phyloP scores from a whole-genome alignment of 1,284 basidiomycete genomes.

The Ceratobasidium sp. region DNA sequence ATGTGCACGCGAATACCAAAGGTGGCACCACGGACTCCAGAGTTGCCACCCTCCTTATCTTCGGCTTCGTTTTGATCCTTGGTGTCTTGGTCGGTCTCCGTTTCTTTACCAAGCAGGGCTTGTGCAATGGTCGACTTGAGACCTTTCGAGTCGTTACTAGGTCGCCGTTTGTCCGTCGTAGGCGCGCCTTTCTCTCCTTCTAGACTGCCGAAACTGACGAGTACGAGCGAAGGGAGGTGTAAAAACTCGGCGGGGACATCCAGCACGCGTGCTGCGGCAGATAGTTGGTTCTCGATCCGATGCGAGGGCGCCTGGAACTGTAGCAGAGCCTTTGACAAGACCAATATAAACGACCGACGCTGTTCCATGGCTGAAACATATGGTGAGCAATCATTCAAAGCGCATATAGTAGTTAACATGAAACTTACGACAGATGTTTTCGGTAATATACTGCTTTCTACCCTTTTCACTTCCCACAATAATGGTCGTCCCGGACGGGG shows the following conservation, averaged over 20 bases:
- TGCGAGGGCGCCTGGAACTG: slow-evolving; percentile 90
- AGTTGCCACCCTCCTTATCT: background rate
- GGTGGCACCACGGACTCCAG: slow-evolving; percentile 59
- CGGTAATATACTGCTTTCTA: slow-evolving; percentile 15
- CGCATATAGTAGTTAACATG: background rate
- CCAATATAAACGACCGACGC: slow-evolving; percentile 80
- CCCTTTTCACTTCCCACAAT: slow-evolving; percentile 24
- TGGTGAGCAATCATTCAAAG: background rate
- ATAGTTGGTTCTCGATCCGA: slow-evolving; percentile 86
- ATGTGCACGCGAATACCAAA: slow-evolving; percentile 74
- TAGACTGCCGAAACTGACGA: slow-evolving; percentile 79
- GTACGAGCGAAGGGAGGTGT: slow-evolving; percentile 86
- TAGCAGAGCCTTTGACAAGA: slow-evolving; percentile 82
- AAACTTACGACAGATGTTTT: slow-evolving; percentile 34
- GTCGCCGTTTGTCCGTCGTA: slow-evolving; percentile 71
- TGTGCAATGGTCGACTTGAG: slow-evolving; percentile 75
- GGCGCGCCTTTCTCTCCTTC: slow-evolving; percentile 47
- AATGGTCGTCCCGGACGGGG: slow-evolving; percentile 9
- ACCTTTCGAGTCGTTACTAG: slow-evolving; percentile 86
- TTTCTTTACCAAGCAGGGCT: slow-evolving; percentile 6
- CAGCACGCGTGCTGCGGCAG: slow-evolving; percentile 84
- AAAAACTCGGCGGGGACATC: slow-evolving; percentile 87
- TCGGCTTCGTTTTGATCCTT: background rate
- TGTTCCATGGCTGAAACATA: slow-evolving; percentile 64
- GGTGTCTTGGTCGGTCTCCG: background rate